Evolutionary conservation across 257 asterid species (phyloP).

Genomic region (Avicennia marina): DNA sequence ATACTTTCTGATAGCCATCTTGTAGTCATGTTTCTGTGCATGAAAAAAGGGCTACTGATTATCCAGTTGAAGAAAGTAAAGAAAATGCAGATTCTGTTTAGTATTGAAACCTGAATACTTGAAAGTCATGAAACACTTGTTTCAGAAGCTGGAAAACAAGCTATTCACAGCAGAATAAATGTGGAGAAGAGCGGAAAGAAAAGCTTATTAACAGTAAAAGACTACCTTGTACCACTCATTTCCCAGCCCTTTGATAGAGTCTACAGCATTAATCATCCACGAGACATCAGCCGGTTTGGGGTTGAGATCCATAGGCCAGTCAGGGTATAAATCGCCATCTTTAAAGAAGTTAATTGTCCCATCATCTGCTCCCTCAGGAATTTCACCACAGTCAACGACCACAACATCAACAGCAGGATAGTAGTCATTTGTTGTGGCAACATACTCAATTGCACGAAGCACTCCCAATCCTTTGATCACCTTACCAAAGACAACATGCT

Average conservation of each 20-base stretch:
- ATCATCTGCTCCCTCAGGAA: conserved; percentile 73
- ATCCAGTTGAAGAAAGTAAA: neutral
- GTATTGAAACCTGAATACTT: neutral
- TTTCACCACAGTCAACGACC: conserved; percentile 67
- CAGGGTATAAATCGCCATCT: conserved; percentile 84
- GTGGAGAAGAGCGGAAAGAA: neutral
- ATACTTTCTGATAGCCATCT: conserved; percentile 86
- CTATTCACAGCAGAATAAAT: neutral
- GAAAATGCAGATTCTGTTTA: neutral
- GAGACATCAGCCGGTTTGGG: conserved; percentile 36
- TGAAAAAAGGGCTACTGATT: neutral
- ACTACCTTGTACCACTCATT: conserved; percentile 78
- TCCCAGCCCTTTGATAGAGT: conserved; percentile 59
- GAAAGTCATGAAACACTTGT: neutral
- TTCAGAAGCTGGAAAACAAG: conserved; percentile 1
- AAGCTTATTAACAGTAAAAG: neutral
- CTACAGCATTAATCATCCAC: conserved; percentile 61
- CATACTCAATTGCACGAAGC: conserved; percentile 62
- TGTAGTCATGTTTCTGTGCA: conserved; percentile 72
- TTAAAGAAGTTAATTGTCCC: conserved; percentile 64
- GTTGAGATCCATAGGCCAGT: conserved; percentile 77
- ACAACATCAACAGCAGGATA: conserved; percentile 43
- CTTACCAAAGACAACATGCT: conserved; percentile 75
- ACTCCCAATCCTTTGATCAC: conserved; percentile 65
- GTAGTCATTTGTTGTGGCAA: conserved; percentile 27